Conservation (phyloP, 2,329 filamentous ascomycete genomes). For the Trichoderma pleuroti region DNA sequence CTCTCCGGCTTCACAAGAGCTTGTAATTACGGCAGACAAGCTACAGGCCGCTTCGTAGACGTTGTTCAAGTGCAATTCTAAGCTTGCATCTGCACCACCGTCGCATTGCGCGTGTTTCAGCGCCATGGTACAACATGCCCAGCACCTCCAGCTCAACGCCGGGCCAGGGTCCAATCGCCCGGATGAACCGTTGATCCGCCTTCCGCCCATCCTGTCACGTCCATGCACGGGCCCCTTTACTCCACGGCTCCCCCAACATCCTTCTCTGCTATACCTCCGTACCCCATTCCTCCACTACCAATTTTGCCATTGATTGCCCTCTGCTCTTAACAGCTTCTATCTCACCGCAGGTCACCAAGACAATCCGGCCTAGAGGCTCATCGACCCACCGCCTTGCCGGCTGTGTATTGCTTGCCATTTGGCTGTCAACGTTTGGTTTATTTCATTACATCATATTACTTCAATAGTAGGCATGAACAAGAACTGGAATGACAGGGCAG, state of each 20-base stretch:
- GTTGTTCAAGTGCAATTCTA: not conserved
- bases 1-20: not conserved
- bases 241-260: conserved; percentile 25
- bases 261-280: conserved; percentile 24
- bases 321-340: conserved; percentile 36
- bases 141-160: not conserved
- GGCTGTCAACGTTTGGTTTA: not conserved
- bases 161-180: not conserved
- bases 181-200: conserved; percentile 21
- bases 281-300: conserved; percentile 38
- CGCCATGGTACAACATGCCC: not conserved
- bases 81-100: not conserved
- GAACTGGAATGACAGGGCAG: conserved; percentile 59
- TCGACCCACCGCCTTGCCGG: conserved; percentile 15
- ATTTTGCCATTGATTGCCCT: conserved; percentile 38
- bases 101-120: not conserved
- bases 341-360: conserved; percentile 19
- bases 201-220: conserved; percentile 4
- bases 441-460: not conserved
- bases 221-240: conserved; percentile 30
- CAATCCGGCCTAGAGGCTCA: conserved; percentile 6
- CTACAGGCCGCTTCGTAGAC: not conserved
- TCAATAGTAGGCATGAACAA: conserved; percentile 43
- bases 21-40: not conserved
- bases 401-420: not conserved